A percentile compares a stretch with the other conserved stretches of the same genome.
These are phyloP conservation scores for Fonsecaea monophora DNA, from an alignment of 2,329 filamentous ascomycete species.

Conservation along the genomic window DNA sequence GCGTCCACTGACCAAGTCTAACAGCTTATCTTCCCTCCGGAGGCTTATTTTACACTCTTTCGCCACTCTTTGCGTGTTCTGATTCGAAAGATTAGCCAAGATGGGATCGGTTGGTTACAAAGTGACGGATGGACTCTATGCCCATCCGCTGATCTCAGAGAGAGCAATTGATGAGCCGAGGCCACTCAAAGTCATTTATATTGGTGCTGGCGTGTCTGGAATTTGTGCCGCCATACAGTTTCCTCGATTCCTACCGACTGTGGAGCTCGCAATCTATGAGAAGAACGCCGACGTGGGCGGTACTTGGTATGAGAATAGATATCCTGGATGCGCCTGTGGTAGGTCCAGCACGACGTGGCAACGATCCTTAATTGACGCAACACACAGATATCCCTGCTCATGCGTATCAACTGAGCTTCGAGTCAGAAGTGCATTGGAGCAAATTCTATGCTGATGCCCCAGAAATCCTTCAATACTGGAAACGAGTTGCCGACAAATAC, in stretches of 20 bases:
- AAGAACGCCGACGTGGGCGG: slow-evolving; percentile 45
- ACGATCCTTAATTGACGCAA: neutral
- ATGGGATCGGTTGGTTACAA: slow-evolving; percentile 35
- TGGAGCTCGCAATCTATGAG: slow-evolving; percentile 41
- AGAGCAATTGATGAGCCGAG: slow-evolving; percentile 35
- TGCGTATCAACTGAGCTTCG: slow-evolving; percentile 35
- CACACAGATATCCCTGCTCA: slow-evolving; percentile 35
- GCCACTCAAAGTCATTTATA: slow-evolving; percentile 41
- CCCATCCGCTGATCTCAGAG: slow-evolving; percentile 37
- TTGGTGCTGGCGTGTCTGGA: slow-evolving; percentile 50
- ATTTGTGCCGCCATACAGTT: slow-evolving; percentile 37
- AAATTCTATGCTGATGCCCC: slow-evolving; percentile 39
- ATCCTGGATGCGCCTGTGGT: slow-evolving; percentile 36
- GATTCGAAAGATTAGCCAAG: neutral
- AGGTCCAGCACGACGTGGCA: neutral
- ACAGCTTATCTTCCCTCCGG: neutral
- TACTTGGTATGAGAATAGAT: slow-evolving; percentile 43
- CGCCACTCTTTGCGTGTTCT: neutral
- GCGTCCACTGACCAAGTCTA: neutral
- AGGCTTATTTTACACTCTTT: neutral
- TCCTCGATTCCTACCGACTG: slow-evolving; percentile 29
- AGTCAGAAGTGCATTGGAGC: slow-evolving; percentile 34
- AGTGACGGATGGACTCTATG: slow-evolving; percentile 25
- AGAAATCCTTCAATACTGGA: slow-evolving; percentile 41
- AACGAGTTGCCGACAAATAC: slow-evolving; percentile 34